Percentiles rank a stretch among this genome's conserved stretches.
phyloP scores from a whole-genome alignment of 352 stramenopile genomes.

The Phytopythium aichiense region DNA sequence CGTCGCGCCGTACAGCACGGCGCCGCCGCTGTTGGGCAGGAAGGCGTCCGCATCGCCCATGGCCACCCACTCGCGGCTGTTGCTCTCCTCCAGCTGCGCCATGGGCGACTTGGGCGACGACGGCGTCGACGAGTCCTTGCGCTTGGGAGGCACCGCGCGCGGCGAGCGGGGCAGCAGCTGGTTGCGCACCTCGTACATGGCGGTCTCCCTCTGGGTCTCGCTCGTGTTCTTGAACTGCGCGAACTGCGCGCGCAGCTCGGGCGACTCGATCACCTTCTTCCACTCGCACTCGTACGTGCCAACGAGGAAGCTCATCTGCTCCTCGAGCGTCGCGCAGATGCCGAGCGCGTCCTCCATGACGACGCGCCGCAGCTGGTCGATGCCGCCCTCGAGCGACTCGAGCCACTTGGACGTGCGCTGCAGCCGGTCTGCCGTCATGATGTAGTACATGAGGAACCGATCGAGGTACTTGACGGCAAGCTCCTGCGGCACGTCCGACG shows the following conservation, averaged over 20 bases:
- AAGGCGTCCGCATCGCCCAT: conserved; percentile 76
- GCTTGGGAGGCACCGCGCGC: conserved; percentile 21
- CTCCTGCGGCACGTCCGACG: conserved; percentile 44
- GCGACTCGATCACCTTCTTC: conserved; percentile 89
- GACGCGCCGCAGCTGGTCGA: conserved; percentile 44
- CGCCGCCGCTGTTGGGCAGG: conserved; percentile 73
- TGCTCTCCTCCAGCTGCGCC: conserved; percentile 11
- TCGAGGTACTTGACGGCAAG: conserved; percentile 86
- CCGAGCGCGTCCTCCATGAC: conserved; percentile 90
- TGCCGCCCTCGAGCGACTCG: conserved; percentile 67
- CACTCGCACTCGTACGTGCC: conserved; percentile 94
- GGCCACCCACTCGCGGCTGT: conserved; percentile 61
- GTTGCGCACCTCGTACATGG: conserved; percentile 72
- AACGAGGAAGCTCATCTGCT: conserved; percentile 89
- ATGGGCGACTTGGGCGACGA: conserved; percentile 36
- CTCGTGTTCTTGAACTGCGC: conserved; percentile 91
- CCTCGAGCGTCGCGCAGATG: conserved; percentile 67
- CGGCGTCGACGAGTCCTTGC: conserved; percentile 44
- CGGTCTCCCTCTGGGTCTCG: conserved; percentile 53
- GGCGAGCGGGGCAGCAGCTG: conserved; percentile 76
- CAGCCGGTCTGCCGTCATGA: conserved; percentile 65
- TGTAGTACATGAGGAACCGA: conserved; percentile 92
- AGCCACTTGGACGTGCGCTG: conserved; percentile 89
- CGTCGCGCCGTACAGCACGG: conserved; percentile 87
- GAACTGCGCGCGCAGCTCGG: conserved; percentile 75